Percentiles rank a stretch among this genome's conserved stretches.
Evolutionary conservation across 2,329 filamentous ascomycete species (phyloP).

Genomic region (Parascedosporium putredinis): DNA sequence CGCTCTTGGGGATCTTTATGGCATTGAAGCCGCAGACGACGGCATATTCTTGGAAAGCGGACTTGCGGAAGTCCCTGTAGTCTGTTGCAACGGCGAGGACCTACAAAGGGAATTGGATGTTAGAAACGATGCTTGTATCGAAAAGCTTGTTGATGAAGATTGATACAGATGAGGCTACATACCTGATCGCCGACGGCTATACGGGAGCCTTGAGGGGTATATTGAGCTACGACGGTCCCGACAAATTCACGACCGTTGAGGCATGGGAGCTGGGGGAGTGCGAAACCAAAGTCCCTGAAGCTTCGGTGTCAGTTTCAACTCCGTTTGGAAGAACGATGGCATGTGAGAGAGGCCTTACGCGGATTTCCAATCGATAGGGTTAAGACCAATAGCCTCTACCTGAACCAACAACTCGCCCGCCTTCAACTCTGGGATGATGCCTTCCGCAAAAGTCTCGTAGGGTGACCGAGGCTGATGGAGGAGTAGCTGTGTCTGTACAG

Average conservation of each 20-base stretch:
- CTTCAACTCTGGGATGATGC: neutral
- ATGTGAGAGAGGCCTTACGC: constrained; percentile 39
- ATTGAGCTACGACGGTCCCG: constrained; percentile 43
- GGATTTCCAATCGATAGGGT: constrained; percentile 69
- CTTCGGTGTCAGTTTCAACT: neutral
- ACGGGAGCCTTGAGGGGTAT: constrained; percentile 16
- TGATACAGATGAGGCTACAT: neutral
- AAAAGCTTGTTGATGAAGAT: no score
- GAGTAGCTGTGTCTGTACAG: constrained; percentile 7
- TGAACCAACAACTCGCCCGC: constrained; percentile 6
- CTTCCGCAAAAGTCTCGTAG: constrained; percentile 4
- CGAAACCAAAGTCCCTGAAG: constrained; percentile 57
- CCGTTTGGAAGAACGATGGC: neutral
- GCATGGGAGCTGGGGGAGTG: constrained; percentile 56
- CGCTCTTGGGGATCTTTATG: constrained; percentile 45
- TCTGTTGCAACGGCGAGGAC: constrained; percentile 61
- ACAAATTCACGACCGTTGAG: constrained; percentile 61
- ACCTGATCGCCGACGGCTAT: constrained; percentile 43
- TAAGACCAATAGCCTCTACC: constrained; percentile 51
- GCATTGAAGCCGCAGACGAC: constrained; percentile 56
- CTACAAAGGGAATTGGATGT: constrained; percentile 21
- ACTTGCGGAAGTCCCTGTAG: constrained; percentile 62
- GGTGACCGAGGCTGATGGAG: constrained; percentile 6
- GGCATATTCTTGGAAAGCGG: constrained; percentile 61
- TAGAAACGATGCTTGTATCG: no score